These are phyloP conservation scores for Globisporangium mamillatum DNA, from an alignment of 352 stramenopile genomes.

Conservation along the genomic window DNA sequence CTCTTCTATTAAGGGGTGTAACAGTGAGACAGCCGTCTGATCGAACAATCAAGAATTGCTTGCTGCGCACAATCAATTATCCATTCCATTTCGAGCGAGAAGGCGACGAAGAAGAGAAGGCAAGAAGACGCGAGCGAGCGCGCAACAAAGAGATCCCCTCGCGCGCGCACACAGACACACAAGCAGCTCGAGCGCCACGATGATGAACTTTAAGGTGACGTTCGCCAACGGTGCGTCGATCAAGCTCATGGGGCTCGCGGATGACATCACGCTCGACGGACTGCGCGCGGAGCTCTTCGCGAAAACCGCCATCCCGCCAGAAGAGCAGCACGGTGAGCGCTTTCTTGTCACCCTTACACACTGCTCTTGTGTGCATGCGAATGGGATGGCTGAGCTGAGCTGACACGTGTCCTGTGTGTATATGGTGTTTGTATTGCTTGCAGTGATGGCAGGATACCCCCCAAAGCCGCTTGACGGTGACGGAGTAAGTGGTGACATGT, in stretches of 20 bases:
- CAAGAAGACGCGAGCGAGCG: not conserved
- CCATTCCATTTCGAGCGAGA: not conserved
- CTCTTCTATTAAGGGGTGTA: conserved; percentile 8
- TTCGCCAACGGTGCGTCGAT: conserved; percentile 74
- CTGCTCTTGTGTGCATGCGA: conserved; percentile 4
- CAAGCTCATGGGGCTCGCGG: conserved; percentile 59
- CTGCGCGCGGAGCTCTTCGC: conserved; percentile 49
- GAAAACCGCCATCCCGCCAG: conserved; percentile 51
- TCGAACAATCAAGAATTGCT: conserved; percentile 17
- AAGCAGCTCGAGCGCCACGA: not conserved
- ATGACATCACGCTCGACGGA: conserved; percentile 59
- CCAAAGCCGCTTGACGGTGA: conserved; percentile 62
- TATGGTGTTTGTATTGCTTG: not conserved
- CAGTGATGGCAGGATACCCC: conserved; percentile 78
- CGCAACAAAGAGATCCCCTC: not conserved
- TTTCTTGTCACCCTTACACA: not conserved
- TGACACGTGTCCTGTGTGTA: not conserved
- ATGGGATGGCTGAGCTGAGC: not conserved
- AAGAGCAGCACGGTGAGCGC: conserved; percentile 62
- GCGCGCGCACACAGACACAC: not conserved
- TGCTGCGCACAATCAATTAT: not conserved
- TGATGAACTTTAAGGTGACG: conserved; percentile 67
- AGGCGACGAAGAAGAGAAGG: not conserved
- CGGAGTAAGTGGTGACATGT: conserved; percentile 36
- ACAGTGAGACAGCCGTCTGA: conserved; percentile 8